A percentile compares a stretch with the other conserved stretches of the same genome.
Evolutionary conservation across 1,284 basidiomycete genomes (phyloP).

Genomic region (Tilletia caries): DNA sequence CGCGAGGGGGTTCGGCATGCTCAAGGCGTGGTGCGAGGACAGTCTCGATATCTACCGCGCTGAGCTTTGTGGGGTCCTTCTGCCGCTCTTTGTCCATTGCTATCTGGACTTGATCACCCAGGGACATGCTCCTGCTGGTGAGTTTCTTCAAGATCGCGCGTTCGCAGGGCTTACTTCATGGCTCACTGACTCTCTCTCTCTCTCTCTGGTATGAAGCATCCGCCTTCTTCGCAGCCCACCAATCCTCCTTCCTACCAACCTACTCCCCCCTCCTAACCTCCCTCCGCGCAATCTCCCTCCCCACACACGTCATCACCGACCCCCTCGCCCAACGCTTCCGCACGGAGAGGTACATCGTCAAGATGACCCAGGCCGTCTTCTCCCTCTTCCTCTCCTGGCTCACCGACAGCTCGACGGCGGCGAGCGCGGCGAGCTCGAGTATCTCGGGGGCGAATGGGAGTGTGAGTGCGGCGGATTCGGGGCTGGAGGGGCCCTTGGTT

Average conservation of each 20-base stretch:
- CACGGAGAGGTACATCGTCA: conserved; percentile 83
- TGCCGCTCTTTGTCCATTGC: conserved; percentile 95
- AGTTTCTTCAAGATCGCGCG: neutral
- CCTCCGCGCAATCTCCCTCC: conserved; percentile 75
- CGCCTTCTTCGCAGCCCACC: conserved; percentile 71
- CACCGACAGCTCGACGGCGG: conserved; percentile 81
- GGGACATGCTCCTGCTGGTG: conserved; percentile 73
- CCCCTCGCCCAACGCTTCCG: conserved; percentile 79
- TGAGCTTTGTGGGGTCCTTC: conserved; percentile 85
- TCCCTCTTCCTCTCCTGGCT: conserved; percentile 91
- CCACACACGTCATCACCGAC: conserved; percentile 75
- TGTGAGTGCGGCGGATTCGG: conserved; percentile 27
- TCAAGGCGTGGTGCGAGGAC: conserved; percentile 91
- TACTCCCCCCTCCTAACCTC: conserved; percentile 75
- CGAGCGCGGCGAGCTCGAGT: conserved; percentile 68
- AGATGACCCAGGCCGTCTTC: conserved; percentile 88
- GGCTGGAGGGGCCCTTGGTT: conserved; percentile 19
- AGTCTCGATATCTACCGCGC: conserved; percentile 81
- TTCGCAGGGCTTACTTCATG: neutral
- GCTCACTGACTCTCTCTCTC: neutral
- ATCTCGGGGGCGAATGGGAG: conserved; percentile 69
- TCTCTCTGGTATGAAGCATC: conserved; percentile 50
- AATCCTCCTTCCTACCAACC: conserved; percentile 65
- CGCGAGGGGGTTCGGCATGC: conserved; percentile 77
- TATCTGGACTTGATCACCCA: conserved; percentile 90